Percentiles rank a stretch among this genome's conserved stretches.
Evolutionary conservation across 306 rosid genomes (phyloP).

Genomic region (Ammopiptanthus mongolicus): DNA sequence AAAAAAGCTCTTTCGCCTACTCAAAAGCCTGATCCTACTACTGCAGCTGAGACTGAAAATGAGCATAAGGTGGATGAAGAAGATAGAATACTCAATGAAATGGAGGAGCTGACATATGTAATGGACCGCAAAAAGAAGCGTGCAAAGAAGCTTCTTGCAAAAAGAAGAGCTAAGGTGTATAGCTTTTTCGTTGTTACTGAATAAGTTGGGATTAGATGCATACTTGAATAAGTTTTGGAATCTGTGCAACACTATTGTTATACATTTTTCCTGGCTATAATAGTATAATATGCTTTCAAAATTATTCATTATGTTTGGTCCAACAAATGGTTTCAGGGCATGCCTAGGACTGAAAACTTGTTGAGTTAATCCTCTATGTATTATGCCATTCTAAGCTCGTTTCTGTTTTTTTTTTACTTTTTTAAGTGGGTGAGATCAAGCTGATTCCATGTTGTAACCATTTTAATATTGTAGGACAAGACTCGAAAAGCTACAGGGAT

Average conservation of each 20-base stretch:
- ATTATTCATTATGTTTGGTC: neutral
- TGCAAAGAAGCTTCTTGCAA: conserved; percentile 63
- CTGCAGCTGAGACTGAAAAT: conserved; percentile 20
- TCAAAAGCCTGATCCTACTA: conserved; percentile 36
- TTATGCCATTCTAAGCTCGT: neutral
- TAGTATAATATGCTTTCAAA: neutral
- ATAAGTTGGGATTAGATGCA: neutral
- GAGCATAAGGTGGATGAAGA: conserved; percentile 60
- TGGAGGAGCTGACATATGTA: conserved; percentile 82
- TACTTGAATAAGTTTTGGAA: neutral
- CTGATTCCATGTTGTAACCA: conserved; percentile 18
- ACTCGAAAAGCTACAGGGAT: conserved; percentile 78
- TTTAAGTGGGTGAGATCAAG: neutral
- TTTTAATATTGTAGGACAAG: conserved; percentile 58
- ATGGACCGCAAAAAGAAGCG: conserved; percentile 85
- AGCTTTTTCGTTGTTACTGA: neutral
- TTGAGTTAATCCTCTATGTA: neutral
- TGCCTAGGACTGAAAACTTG: neutral
- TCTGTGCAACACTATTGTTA: neutral
- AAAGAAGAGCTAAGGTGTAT: conserved; percentile 75
- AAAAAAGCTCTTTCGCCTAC: conserved; percentile 37
- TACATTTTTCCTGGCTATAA: neutral
- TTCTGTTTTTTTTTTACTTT: neutral
- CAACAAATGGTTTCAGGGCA: neutral
- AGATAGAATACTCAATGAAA: conserved; percentile 74